Percentiles rank a stretch among this genome's conserved stretches.
Evolutionary conservation across 2,329 filamentous ascomycete genomes (phyloP).

Genomic region (Apiospora kogelbergensis): DNA sequence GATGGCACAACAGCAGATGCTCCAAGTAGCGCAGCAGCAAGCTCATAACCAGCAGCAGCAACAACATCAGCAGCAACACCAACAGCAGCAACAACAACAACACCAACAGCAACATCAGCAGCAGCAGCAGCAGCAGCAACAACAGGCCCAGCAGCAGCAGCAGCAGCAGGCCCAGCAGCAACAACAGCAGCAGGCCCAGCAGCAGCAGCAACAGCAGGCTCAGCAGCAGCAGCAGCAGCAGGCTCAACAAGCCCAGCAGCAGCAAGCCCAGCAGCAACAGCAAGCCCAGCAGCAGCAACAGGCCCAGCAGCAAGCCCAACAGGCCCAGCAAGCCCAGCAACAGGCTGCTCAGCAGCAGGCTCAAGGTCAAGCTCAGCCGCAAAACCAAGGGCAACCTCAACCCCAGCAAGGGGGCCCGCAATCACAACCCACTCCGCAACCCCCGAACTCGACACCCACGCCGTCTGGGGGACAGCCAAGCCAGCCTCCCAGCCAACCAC

Average conservation of each 20-base stretch:
- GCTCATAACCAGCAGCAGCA: slow-evolving; percentile 19
- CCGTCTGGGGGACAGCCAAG: slow-evolving; percentile 30
- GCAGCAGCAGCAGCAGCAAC: slow-evolving; percentile 22
- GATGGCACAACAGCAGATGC: slow-evolving; percentile 32
- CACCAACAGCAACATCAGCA: slow-evolving; percentile 23
- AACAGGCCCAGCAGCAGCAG: slow-evolving; percentile 20
- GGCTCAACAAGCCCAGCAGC: slow-evolving; percentile 35
- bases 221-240: slow-evolving; percentile 31
- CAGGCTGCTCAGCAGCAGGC: slow-evolving; percentile 21
- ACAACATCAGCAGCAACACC: slow-evolving; percentile 39
- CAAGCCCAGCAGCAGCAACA: neutral
- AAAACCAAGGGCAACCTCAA: slow-evolving; percentile 23
- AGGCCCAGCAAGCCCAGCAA: slow-evolving; percentile 18
- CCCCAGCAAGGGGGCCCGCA: slow-evolving; percentile 21
- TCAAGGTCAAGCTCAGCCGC: slow-evolving; percentile 21
- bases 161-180: slow-evolving; percentile 40
- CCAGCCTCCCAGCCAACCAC: slow-evolving; percentile 39
- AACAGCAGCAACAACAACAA: slow-evolving; percentile 18
- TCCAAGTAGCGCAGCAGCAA: slow-evolving; percentile 34
- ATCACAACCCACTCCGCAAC: slow-evolving; percentile 24
- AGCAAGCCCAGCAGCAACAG: slow-evolving; percentile 23
- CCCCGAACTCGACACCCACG: slow-evolving; percentile 29
- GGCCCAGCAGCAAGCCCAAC: slow-evolving; percentile 19
- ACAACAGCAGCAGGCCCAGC: slow-evolving; percentile 23
- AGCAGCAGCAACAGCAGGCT: slow-evolving; percentile 22